A percentile compares a stretch with the other conserved stretches of the same genome.
Conservation (phyloP, 768 basidiomycete species). For the Atractiella rhizophila region DNA sequence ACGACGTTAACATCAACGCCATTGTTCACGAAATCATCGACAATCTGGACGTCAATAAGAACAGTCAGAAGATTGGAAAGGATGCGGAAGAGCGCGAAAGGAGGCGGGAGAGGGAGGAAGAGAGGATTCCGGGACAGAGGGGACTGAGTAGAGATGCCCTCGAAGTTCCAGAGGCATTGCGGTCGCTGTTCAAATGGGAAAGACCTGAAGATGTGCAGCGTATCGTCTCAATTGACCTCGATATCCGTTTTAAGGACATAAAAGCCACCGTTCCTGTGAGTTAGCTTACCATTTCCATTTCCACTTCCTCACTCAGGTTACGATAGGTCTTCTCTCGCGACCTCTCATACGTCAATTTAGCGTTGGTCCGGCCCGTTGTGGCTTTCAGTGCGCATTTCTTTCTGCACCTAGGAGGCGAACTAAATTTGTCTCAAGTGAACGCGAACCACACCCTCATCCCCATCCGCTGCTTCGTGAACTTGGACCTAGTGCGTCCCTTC, state of each 20-base stretch:
- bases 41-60: conserved; percentile 53
- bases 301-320: not conserved
- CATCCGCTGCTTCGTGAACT: conserved; percentile 66
- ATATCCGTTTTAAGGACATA: conserved; percentile 75
- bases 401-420: conserved; percentile 49
- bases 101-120: not conserved
- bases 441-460: conserved; percentile 81
- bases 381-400: too few species aligned
- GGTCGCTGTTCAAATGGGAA: conserved; percentile 6
- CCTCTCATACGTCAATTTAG: conserved; percentile 72
- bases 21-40: conserved; percentile 76
- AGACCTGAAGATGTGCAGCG: conserved; percentile 7
- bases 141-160: conserved; percentile 4
- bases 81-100: not conserved
- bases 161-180: conserved; percentile 6
- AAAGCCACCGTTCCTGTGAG: conserved; percentile 65
- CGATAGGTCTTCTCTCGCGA: conserved; percentile 46
- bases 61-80: too few species aligned
- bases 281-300: not conserved
- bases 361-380: conserved; percentile 79
- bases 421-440: conserved; percentile 25
- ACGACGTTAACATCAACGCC: conserved; percentile 41
- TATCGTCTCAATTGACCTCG: conserved; percentile 42
- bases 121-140: conserved; percentile 14
- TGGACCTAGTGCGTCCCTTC: conserved; percentile 30